These are phyloP conservation scores for Schizophyllum commune DNA, from an alignment of 1,284 basidiomycete species.

Conservation along the genomic window DNA sequence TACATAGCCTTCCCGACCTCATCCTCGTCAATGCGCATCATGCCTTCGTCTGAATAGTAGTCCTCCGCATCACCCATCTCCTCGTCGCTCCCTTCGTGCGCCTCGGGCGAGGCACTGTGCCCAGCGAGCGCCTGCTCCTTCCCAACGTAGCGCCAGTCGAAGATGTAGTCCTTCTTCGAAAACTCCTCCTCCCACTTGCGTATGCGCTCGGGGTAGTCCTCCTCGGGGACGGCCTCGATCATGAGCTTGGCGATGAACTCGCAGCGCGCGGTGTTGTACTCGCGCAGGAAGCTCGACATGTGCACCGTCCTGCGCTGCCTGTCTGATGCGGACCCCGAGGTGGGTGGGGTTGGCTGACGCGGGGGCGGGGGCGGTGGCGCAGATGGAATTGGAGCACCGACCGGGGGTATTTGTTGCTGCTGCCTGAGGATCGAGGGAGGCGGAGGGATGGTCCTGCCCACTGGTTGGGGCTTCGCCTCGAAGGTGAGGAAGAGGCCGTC, in stretches of 20 bases:
- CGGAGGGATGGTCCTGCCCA: neutral
- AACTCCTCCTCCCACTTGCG: neutral
- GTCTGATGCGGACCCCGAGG: neutral
- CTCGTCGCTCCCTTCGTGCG: neutral
- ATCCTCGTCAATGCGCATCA: neutral
- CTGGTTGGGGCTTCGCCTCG: neutral
- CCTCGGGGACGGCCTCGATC: neutral
- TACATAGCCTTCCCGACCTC: neutral
- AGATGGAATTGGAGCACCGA: neutral
- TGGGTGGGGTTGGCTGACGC: neutral
- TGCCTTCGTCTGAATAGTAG: neutral
- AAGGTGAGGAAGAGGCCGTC: neutral
- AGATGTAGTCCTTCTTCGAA: neutral
- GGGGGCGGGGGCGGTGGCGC: neutral
- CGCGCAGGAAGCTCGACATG: neutral
- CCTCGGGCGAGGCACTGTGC: neutral
- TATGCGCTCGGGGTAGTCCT: neutral
- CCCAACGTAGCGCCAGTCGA: neutral
- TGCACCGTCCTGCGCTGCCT: neutral
- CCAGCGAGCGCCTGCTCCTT: neutral
- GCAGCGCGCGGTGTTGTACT: neutral
- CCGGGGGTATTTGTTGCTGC: too few relatives aligned
- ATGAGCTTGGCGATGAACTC: neutral
- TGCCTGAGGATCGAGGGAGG: too few relatives aligned
- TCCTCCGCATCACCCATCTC: neutral